Base-by-base conservation (phyloP, 2,329 filamentous ascomycete genomes). In the Phyllachora maydis region DNA sequence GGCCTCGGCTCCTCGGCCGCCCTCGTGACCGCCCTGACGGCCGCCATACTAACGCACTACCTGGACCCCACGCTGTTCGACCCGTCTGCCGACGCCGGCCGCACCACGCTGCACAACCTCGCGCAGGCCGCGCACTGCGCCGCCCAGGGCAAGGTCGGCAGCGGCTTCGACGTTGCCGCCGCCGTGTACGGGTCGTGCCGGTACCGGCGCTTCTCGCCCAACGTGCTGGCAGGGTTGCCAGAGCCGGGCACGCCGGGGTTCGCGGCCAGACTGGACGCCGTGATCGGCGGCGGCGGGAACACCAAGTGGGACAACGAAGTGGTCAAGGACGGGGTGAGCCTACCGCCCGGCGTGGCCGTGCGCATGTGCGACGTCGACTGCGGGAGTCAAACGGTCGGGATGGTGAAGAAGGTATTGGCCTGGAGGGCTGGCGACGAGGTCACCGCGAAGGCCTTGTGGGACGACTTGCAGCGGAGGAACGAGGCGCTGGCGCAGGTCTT, bases 331-430 rank as follows among this genome's bases (percentile, higher is more conserved):
- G 63, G 57, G 10, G 68, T 85, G 24, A 60, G 57, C 29, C 57
- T 95, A 28, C 83, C 85, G 0, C 38, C 46, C 1, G 79, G 78
- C 1, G 52, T 91, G 34, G 64, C 74, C 13, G 56, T 95, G 34
- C 65, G 90, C 29, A 88, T 98, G 73, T 92, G 82, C 41, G 88
- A 98, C 41, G 88, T 98, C 5, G 79, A 90, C 43, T 92, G 83
- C 41, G 88, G 88, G 16, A 85, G 74, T 23, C 67, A 91, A 52
- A 95, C 85, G 6, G 83, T 91, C 0, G 66, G 81, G 9, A 95
- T 98, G 88, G 88, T 93, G 18, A 91, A 85, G 52, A 66, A 78
- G 41, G 78, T 98, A 9, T 58, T 95, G 3, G 62, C 64, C 16
- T 98, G 88, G 88, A 59, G 76, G 24, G 63, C 65, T 23, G 48